Evolutionary conservation across 305 asterid species (phyloP).

Genomic region (Solanum hybrid): DNA sequence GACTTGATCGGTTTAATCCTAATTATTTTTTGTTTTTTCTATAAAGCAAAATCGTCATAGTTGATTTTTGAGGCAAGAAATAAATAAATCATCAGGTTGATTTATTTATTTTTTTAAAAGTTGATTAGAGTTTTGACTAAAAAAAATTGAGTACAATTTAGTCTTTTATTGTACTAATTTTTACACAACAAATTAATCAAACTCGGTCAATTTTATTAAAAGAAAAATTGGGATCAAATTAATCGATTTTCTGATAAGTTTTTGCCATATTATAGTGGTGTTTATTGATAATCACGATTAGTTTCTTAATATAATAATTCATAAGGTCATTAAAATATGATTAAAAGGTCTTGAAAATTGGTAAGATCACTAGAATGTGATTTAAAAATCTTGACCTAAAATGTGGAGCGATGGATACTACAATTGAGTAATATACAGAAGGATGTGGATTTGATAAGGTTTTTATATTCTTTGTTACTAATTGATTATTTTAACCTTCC

Average conservation of each 20-base stretch:
- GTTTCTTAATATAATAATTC: background rate
- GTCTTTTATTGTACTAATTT: background rate
- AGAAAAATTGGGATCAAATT: background rate
- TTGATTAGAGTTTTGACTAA: background rate
- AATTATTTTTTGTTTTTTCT: background rate
- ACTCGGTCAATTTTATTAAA: background rate
- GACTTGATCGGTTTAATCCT: background rate
- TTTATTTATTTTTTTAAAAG: background rate
- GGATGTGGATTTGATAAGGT: background rate
- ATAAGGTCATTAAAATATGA: background rate
- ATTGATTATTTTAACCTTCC: background rate
- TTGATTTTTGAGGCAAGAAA: background rate
- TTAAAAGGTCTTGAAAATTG: background rate
- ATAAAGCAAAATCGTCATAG: background rate
- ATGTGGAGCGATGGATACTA: background rate
- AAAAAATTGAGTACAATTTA: background rate
- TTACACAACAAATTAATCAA: background rate
- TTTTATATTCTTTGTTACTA: background rate
- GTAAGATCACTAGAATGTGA: background rate
- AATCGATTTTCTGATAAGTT: background rate
- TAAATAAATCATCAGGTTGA: background rate
- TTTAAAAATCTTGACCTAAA: background rate
- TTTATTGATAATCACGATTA: background rate
- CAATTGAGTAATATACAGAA: background rate
- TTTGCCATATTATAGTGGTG: background rate